A percentile compares a stretch with the other conserved stretches of the same genome.
Conservation (phyloP, 2,329 filamentous ascomycete species). For the Colletotrichum sp. region DNA sequence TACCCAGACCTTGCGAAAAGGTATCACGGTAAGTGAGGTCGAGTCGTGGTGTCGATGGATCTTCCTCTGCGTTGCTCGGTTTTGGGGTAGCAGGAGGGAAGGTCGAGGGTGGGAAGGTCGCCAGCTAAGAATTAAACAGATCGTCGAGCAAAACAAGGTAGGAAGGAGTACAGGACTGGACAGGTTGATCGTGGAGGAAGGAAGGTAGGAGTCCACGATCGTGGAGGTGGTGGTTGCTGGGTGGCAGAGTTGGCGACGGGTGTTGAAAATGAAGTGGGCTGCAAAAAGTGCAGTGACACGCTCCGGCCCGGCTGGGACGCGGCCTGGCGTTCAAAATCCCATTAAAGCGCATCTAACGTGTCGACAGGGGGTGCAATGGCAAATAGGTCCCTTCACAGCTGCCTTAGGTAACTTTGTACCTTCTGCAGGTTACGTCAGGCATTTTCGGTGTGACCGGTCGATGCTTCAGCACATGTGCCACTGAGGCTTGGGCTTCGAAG, state of each 20-base stretch:
- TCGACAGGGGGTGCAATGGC: conserved; percentile 2
- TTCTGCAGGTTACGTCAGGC: background rate
- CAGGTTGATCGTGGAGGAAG: background rate
- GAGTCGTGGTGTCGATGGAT: background rate
- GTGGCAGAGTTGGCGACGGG: background rate
- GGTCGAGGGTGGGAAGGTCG: background rate
- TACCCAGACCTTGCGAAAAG: background rate
- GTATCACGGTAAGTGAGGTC: background rate
- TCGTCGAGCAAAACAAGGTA: background rate
- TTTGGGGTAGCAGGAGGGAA: background rate
- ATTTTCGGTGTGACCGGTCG: background rate
- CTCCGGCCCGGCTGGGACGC: conserved; percentile 2
- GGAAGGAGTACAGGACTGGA: background rate
- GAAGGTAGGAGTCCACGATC: background rate
- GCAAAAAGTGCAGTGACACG: conserved; percentile 20
- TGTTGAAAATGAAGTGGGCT: conserved; percentile 10
- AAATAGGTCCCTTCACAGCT: background rate
- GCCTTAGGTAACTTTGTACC: background rate
- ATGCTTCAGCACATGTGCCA: background rate
- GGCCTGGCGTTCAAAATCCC: conserved; percentile 11
- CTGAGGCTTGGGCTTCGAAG: background rate
- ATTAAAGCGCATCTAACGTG: conserved; percentile 15
- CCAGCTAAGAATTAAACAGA: background rate
- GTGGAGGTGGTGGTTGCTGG: background rate
- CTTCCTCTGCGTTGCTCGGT: background rate